A percentile compares a stretch with the other conserved stretches of the same genome.
Conservation (phyloP, 345 rosid genomes). For the Populus alba region DNA sequence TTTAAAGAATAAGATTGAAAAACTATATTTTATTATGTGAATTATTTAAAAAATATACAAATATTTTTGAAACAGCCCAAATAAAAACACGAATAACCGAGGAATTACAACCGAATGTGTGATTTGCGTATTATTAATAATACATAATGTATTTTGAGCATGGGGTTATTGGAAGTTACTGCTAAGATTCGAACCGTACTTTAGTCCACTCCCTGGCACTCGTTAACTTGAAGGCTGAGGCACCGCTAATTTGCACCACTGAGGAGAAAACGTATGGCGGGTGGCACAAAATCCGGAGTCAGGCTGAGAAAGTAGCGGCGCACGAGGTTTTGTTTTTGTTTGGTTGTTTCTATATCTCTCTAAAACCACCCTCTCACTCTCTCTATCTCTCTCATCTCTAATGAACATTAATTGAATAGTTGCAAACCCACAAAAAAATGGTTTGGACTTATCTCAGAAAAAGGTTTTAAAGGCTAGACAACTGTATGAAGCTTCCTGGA, state of each 20-base stretch:
- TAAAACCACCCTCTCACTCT: conserved; percentile 10
- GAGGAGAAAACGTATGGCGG: conserved; percentile 53
- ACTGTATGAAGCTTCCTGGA: conserved; percentile 17
- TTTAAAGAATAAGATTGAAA: too few species aligned
- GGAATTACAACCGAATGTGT: too few species aligned
- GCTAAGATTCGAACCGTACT: not conserved
- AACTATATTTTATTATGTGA: too few species aligned
- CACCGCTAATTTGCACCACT: conserved; percentile 69
- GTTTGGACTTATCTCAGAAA: conserved; percentile 35
- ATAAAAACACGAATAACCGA: too few species aligned
- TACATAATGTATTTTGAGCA: too few species aligned
- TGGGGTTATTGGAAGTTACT: not conserved
- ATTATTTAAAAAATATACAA: too few species aligned
- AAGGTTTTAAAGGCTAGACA: conserved; percentile 19
- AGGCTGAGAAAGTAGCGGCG: conserved; percentile 59
- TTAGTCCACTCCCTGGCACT: not conserved
- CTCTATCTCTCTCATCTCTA: not conserved
- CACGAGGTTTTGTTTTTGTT: conserved; percentile 36
- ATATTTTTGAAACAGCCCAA: too few species aligned
- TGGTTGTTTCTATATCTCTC: conserved; percentile 23
- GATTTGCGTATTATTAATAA: too few species aligned
- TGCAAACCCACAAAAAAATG: conserved; percentile 32
- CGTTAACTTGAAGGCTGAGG: conserved; percentile 24
- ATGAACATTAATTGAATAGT: conserved; percentile 27
- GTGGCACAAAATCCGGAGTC: conserved; percentile 74